Evolutionary conservation across 2,329 filamentous ascomycete species (phyloP), one percentile per base, ranked within the genome.

Genomic region (Davidsoniella virescens): DNA sequence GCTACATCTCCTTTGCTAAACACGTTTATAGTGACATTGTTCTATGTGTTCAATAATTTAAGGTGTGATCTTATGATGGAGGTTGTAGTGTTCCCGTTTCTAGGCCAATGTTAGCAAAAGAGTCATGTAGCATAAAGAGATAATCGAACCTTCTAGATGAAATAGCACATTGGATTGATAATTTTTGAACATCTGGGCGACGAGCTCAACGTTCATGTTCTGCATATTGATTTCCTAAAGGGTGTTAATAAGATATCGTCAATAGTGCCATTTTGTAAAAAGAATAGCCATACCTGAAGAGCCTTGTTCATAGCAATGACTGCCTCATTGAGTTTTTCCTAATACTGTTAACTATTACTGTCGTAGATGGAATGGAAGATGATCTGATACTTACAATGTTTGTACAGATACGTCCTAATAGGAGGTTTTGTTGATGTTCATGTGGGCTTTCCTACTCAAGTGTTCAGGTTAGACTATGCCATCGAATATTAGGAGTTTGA

Each of bases 151-250:
- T 79, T 96, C 92, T 5, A 98, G 73, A 60, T 98, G 92, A 64
- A 98, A 96, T 5, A 96, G 70, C 12, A 96, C 90, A 59, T 96
- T 98, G 9, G 87, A 94, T 64, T 95, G 88, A 64, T 98, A 98
- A 67, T 96, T 98, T 70, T 96, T 95, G 72, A 96, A 98, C 92
- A 98, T 98, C 63, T 96, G 90, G 1, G 90, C 88, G 4, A 96
- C 92, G 2, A 96, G 75, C 67, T 96, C 92, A 36, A 95, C 87
- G 62, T 98, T 94, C 87, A 96, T 95, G 64, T 96, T 98, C 60
- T 94, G 85, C 51, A 95, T 82, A 61, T 96, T 96, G 72, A 96
- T 95, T 57, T 96, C 90, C 84, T 94, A 58, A 2, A 2, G 6
- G 10, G 12, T 2, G 38, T 17, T 5, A 48, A 14, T 4, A 29